Evolutionary conservation across 345 rosid species (phyloP).

Genomic region (Pistacia vera): DNA sequence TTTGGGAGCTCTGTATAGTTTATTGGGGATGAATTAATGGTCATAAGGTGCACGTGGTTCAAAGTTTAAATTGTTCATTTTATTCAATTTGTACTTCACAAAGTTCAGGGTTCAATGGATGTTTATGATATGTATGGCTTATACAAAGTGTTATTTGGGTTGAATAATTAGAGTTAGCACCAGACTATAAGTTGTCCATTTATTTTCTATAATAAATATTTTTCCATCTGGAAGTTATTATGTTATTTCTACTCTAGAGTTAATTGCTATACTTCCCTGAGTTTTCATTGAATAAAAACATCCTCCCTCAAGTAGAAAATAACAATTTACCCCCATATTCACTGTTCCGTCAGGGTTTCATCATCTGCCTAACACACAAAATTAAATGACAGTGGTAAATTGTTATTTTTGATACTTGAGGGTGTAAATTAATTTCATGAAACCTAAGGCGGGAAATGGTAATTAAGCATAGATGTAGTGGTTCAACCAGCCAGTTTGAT

Average conservation of each 20-base stretch:
- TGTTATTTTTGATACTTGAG: too few species aligned
- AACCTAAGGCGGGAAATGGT: too few species aligned
- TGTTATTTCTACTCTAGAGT: background rate
- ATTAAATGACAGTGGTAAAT: too few species aligned
- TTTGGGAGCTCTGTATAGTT: constrained; percentile 18
- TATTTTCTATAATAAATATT: background rate
- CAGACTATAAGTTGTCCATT: background rate
- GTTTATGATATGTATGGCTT: constrained; percentile 5
- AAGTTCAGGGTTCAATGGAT: background rate
- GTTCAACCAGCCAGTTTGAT: background rate
- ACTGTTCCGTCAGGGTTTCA: too few species aligned
- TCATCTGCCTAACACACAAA: too few species aligned
- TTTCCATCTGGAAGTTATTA: constrained; percentile 3
- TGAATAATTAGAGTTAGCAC: background rate
- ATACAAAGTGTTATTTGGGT: background rate
- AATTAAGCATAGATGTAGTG: background rate
- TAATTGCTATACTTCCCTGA: too few species aligned
- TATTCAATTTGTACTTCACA: constrained; percentile 5
- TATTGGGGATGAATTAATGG: constrained; percentile 7
- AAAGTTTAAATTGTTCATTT: background rate
- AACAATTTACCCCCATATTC: too few species aligned
- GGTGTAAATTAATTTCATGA: too few species aligned
- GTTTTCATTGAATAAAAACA: too few species aligned
- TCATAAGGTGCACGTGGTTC: background rate
- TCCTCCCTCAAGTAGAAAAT: too few species aligned